Percentiles rank a stretch among this genome's conserved stretches.
phyloP scores from a whole-genome alignment of 257 asterid genomes.

The Capsicum chinense region DNA sequence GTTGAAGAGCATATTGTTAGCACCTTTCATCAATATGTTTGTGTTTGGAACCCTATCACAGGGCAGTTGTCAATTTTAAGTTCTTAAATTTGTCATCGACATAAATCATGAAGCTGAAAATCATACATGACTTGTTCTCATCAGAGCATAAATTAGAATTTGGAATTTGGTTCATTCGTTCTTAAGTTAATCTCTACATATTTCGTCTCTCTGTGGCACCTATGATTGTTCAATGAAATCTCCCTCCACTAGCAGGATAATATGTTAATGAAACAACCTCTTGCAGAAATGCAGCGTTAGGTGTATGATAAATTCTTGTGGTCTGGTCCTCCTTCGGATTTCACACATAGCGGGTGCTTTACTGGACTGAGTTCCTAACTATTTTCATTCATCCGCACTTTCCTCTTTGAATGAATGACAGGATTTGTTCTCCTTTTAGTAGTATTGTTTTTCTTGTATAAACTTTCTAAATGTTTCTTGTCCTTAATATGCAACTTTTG shows the following conservation, averaged over 20 bases:
- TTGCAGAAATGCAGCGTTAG: no score
- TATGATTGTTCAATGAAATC: background rate
- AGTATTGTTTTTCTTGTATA: background rate
- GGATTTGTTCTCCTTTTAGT: background rate
- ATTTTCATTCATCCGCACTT: background rate
- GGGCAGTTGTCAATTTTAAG: background rate
- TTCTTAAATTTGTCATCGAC: background rate
- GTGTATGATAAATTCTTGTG: no score
- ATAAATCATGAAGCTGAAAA: conserved; percentile 19
- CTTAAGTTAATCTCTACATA: background rate
- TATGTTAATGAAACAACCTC: background rate
- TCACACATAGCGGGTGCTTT: no score
- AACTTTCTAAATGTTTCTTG: no score
- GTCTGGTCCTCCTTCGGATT: no score
- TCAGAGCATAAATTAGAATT: background rate
- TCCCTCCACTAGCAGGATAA: background rate
- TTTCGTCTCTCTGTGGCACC: background rate
- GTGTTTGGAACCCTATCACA: background rate
- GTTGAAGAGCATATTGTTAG: background rate
- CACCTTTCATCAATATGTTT: conserved; percentile 23
- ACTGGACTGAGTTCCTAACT: no score
- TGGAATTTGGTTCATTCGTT: no score
- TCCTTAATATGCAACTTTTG: no score
- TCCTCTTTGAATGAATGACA: background rate
- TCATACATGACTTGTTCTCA: background rate